phyloP scores from a whole-genome alignment of 257 asterid species.

The Nyctanthes arbortristis region DNA sequence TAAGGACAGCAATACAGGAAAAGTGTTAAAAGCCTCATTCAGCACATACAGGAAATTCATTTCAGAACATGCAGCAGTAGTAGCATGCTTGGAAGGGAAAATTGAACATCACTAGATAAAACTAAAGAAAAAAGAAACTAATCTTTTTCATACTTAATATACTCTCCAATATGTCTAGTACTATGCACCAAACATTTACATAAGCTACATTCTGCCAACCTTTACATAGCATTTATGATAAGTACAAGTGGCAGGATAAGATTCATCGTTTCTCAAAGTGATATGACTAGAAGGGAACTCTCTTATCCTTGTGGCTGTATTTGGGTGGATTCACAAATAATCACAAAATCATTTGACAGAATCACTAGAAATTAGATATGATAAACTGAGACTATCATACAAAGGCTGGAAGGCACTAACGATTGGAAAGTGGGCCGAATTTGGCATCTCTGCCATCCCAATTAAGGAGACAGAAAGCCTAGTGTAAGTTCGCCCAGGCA shows the following conservation, averaged over 20 bases:
- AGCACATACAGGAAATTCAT: neutral
- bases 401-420: neutral
- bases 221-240: neutral
- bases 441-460: neutral
- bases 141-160: neutral
- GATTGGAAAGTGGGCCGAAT: neutral
- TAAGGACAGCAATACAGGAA: conserved; percentile 22
- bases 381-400: too few relatives aligned
- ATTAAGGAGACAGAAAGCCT: neutral
- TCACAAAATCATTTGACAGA: neutral
- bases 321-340: neutral
- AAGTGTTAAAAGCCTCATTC: neutral
- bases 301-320: neutral
- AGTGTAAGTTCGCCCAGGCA: neutral
- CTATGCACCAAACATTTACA: neutral
- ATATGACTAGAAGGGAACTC: neutral
- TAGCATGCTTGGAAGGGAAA: neutral
- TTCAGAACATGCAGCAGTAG: neutral
- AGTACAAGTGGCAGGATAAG: neutral
- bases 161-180: neutral
- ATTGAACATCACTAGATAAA: neutral
- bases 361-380: neutral
- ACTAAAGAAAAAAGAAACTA: too few relatives aligned
- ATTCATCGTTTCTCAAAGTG: neutral
- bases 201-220: neutral